Conservation (phyloP, 352 stramenopile species). For the Phytophthora syringae region DNA sequence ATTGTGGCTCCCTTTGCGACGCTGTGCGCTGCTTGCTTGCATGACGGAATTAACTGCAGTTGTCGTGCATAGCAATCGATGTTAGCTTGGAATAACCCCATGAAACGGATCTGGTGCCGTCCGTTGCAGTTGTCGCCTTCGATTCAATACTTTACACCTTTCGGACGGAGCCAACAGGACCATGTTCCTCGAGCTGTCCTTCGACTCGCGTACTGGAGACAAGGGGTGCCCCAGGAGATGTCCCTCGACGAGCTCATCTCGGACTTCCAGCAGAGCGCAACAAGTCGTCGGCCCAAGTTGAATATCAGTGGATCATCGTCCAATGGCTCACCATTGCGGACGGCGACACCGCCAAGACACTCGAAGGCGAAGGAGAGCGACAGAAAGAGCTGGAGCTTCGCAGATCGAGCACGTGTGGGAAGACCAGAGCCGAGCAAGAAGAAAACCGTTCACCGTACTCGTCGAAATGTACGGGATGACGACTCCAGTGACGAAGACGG, state of each 20-base stretch:
- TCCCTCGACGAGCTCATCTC: conserved; percentile 55
- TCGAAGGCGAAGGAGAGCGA: conserved; percentile 15
- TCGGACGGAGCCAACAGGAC: neutral
- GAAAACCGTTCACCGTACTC: neutral
- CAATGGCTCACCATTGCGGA: conserved; percentile 5
- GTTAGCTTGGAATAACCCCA: neutral
- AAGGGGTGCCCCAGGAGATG: neutral
- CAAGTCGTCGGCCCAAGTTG: conserved; percentile 10
- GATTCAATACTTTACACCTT: neutral
- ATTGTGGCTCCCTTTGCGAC: neutral
- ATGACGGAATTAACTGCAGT: neutral
- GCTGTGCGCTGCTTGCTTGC: too few relatives aligned
- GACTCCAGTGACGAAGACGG: conserved; percentile 20
- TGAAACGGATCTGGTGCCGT: neutral
- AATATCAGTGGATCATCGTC: neutral
- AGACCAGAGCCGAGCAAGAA: conserved; percentile 3
- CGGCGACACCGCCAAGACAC: conserved; percentile 16
- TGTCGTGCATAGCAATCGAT: neutral
- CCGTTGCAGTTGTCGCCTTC: neutral
- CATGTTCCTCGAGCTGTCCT: conserved; percentile 45
- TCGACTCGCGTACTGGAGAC: conserved; percentile 21
- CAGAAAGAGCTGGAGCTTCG: conserved; percentile 10
- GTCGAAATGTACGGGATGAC: neutral
- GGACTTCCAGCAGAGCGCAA: conserved; percentile 49
- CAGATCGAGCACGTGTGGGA: neutral